These are phyloP conservation scores for Russula sp. DNA, from an alignment of 768 basidiomycete genomes.

Conservation along the genomic window DNA sequence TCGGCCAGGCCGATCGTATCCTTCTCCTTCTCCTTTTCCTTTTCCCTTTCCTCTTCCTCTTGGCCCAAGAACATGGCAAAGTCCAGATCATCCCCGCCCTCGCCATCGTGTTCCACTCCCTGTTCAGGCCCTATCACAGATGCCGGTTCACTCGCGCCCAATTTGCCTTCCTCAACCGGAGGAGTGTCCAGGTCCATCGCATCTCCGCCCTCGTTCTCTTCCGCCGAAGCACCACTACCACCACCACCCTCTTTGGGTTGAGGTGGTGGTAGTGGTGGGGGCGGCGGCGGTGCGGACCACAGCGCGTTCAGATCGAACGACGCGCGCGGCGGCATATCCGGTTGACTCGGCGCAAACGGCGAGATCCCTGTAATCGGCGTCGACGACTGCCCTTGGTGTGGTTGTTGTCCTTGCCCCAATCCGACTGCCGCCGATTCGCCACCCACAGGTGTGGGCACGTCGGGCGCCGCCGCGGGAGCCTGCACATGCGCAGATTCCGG, in stretches of 20 bases:
- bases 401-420: not conserved
- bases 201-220: not conserved
- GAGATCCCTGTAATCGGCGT: slow-evolving; percentile 31
- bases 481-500: slow-evolving; percentile 12
- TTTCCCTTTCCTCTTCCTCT: slow-evolving; percentile 41
- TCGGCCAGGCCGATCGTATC: not conserved
- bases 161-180: not conserved
- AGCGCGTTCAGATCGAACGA: slow-evolving; percentile 71
- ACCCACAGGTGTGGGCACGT: slow-evolving; percentile 5
- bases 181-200: slow-evolving; percentile 10
- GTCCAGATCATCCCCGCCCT: slow-evolving; percentile 50
- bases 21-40: slow-evolving; percentile 1
- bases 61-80: slow-evolving; percentile 73
- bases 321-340: slow-evolving; percentile 40
- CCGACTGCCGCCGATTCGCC: slow-evolving; percentile 20
- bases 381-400: slow-evolving; percentile 11
- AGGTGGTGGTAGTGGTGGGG: not conserved
- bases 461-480: not conserved
- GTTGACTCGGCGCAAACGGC: slow-evolving; percentile 33
- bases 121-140: not conserved
- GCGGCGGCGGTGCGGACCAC: slow-evolving; percentile 48
- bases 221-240: slow-evolving; percentile 49
- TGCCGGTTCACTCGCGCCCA: not conserved
- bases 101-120: slow-evolving; percentile 38
- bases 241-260: slow-evolving; percentile 35